Conservation (phyloP, 176 grass and related monocot genomes). For the Tillandsia leiboldiana region DNA sequence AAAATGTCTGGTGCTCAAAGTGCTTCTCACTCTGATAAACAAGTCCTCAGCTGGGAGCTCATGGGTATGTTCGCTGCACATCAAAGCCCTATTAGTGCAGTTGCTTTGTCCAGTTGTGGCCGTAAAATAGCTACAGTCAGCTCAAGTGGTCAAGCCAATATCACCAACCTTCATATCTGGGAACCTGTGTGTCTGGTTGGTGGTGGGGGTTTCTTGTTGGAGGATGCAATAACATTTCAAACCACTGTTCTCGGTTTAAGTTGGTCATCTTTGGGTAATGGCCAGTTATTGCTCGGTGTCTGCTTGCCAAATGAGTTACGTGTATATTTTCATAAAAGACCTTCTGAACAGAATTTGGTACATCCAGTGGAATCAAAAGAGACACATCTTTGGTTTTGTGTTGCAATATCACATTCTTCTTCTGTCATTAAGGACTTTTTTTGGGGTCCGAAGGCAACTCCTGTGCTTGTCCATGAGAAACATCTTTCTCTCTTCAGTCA, state of each 20-base stretch:
- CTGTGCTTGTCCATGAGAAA: slow-evolving; percentile 68
- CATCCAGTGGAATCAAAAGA: slow-evolving; percentile 34
- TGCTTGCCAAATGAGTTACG: slow-evolving; percentile 60
- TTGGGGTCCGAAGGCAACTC: slow-evolving; percentile 77
- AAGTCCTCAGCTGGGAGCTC: slow-evolving; percentile 50
- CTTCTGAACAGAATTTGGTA: slow-evolving; percentile 41
- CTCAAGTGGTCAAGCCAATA: slow-evolving; percentile 31
- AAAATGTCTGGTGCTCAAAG: slow-evolving; percentile 34
- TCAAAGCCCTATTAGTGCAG: slow-evolving; percentile 35
- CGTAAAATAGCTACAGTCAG: slow-evolving; percentile 57
- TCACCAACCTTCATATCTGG: slow-evolving; percentile 63
- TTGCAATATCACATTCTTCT: slow-evolving; percentile 48
- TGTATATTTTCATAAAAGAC: slow-evolving; percentile 64
- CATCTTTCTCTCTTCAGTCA: slow-evolving; percentile 74
- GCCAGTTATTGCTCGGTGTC: slow-evolving; percentile 61
- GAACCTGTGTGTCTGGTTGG: slow-evolving; percentile 50
- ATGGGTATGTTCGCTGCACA: slow-evolving; percentile 60
- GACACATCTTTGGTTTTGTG: slow-evolving; percentile 65
- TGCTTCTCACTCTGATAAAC: slow-evolving; percentile 29
- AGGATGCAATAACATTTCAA: slow-evolving; percentile 50
- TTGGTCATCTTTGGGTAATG: slow-evolving; percentile 73
- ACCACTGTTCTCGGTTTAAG: slow-evolving; percentile 57
- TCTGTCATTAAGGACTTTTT: slow-evolving; percentile 56
- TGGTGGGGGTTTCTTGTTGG: slow-evolving; percentile 63
- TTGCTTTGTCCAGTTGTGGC: slow-evolving; percentile 64